Base-by-base conservation (phyloP, 192 early-diverging fungal species). In the Rhizophagus clarus region DNA sequence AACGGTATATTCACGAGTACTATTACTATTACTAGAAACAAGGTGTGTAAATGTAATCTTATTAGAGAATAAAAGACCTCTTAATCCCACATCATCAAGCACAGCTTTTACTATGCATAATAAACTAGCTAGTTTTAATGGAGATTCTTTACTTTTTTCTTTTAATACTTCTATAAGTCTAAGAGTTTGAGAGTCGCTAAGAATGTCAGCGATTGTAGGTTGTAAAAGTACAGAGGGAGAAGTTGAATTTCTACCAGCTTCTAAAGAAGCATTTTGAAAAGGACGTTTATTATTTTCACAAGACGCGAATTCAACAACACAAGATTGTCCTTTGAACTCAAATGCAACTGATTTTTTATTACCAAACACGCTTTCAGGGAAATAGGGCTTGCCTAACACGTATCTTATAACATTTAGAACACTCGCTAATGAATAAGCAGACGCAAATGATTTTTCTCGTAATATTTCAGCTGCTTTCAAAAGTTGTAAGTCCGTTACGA, bases 121-220 rank as follows among this genome's bases (percentile, higher is more conserved):
- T 60, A 79, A 68, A 63, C 42, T 68, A 15, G 77, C 77, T 51
- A 79, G 47, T 70, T 66, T 79, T 14, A 32, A 17, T 60, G 77
- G 77, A 4, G 77, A 79, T 79, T 79, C 77, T 51, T 69, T 45
- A 42, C 32, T 61, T 68, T 79, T 79, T 20, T 79, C 32, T 22
- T 79, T 64, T 24, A 79, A 29, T 28, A 79, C 14, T 49, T 66
- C 61, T 56, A 69, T 61, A 42, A 79, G 49, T 47, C 60, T 26
- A 32, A 79, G 37, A 17, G 45, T 40, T 79, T 79, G 62, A 29
- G 61, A 31, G 29, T 79, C 77, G 1, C 32, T 34, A n/a, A 79
- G 34, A 17, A 79, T 79, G 61, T 79, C 77, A 69, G 37, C 66
- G 45, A 79, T 79, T 17, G 62, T 63, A 69, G 77, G 77, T 56